phyloP scores from a whole-genome alignment of 768 basidiomycete genomes.

The Suillus bovinus region DNA sequence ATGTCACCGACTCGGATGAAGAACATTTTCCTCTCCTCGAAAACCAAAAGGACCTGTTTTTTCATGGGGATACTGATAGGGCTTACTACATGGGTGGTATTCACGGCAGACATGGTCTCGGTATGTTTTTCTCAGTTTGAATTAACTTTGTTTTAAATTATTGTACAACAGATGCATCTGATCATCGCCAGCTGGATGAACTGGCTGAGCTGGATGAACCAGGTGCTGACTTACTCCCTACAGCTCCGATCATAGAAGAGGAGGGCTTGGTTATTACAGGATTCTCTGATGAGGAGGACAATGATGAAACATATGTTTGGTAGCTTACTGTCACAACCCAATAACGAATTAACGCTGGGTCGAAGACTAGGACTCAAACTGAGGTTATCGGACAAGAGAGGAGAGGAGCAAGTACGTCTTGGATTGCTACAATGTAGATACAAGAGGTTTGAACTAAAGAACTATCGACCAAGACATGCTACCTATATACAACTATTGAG shows the following conservation, averaged over 20 bases:
- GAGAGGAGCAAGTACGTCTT: too few relatives aligned
- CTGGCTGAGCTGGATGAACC: not conserved
- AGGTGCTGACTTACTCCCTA: not conserved
- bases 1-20: too few relatives aligned
- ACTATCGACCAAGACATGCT: too few relatives aligned
- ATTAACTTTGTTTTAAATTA: not conserved
- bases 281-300: not conserved
- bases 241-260: not conserved
- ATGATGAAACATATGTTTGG: not conserved
- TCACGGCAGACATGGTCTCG: not conserved
- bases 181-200: not conserved
- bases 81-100: not conserved
- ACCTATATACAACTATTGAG: too few relatives aligned
- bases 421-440: too few relatives aligned
- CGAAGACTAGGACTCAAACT: too few relatives aligned
- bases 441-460: too few relatives aligned
- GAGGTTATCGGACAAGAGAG: too few relatives aligned
- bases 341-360: too few relatives aligned
- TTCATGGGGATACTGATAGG: not conserved
- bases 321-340: too few relatives aligned
- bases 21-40: too few relatives aligned
- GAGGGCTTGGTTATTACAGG: not conserved
- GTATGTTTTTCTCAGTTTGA: not conserved
- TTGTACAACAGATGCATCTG: not conserved
- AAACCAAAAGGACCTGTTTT: not conserved